Conservation (phyloP, 192 early-diverging fungal species). For the Rhizoclosmatium sp. region DNA sequence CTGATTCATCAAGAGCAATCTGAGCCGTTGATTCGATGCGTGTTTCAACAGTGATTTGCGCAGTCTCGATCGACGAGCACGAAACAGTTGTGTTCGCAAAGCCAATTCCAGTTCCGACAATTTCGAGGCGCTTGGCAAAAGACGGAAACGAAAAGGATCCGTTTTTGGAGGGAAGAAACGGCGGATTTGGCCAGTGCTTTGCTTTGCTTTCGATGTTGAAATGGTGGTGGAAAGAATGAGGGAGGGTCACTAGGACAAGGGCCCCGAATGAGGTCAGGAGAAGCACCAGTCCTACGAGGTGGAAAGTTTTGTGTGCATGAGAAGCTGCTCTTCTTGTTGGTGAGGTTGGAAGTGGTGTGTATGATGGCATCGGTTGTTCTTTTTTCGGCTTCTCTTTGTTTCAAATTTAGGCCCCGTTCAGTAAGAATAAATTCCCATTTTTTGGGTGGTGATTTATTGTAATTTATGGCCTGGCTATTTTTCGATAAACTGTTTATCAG, state of each 20-base stretch:
- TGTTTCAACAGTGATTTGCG: not conserved
- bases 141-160: not conserved
- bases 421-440: too few relatives aligned
- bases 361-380: too few relatives aligned
- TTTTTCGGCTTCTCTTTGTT: too few relatives aligned
- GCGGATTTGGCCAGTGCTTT: not conserved
- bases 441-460: too few relatives aligned
- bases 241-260: not conserved
- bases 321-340: too few relatives aligned
- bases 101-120: not conserved
- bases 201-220: not conserved
- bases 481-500: too few relatives aligned
- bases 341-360: too few relatives aligned
- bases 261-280: not conserved
- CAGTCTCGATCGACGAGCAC: not conserved
- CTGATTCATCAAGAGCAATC: not conserved
- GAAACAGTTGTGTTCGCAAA: not conserved
- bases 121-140: not conserved
- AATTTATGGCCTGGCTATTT: too few relatives aligned
- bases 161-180: not conserved
- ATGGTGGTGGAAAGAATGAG: not conserved
- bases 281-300: too few relatives aligned
- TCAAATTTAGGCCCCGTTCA: too few relatives aligned
- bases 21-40: not conserved
- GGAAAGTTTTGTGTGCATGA: too few relatives aligned